Evolutionary conservation across 2,329 filamentous ascomycete species (phyloP), one percentile per base, ranked within the genome.

Genomic region (Hirsutella minnesotensis): DNA sequence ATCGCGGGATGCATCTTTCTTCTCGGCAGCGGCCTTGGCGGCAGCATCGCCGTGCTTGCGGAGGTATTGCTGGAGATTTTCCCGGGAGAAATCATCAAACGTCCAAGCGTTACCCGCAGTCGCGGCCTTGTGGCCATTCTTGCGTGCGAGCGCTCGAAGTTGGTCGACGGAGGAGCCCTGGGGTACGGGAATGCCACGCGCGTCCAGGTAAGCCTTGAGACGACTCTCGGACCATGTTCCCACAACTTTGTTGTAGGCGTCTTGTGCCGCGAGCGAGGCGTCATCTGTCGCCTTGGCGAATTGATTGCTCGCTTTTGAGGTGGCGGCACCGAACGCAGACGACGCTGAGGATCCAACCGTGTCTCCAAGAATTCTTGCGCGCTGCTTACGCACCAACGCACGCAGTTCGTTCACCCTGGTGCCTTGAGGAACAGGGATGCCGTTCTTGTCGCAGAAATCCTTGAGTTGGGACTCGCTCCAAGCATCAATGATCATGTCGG

Each of bases 401-500:
- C 94, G 72, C 21, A 96, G 75, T 63, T 98, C 90, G 56, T 95
- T 94, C 52, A 78, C 70, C 70, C 84, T 89, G 57, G 86, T 94
- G 39, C 90, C 92, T 59, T 96, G 90, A 9, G 92, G 92, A 40
- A 95, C 86, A 12, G 57, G 61, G 58, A 98, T 83, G 45, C 79
- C 79, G 54, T 96, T 92, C 73, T 89, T 86, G 68, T 96, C 90
- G 43, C 80, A 80, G 69, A 92, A 96, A 49, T 86, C 82, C 73
- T 96, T 96, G 60, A 98, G 74, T 62, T 94, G 72, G 34, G 75
- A 75, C 56, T 95, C 89, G 56, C 83, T 81, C 92, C 92, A 98
- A 4, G 85, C 80, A 53, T 94, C 81, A 56, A 96, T 83, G 42
- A 95, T 70, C 54, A 82, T 80, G 54, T 96, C 86, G 48, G 82